Percentiles rank a stretch among this genome's conserved stretches.
These are phyloP conservation scores for Tetratostichococcus sp. DNA, from an alignment of 139 green algal species.

Conservation along the genomic window DNA sequence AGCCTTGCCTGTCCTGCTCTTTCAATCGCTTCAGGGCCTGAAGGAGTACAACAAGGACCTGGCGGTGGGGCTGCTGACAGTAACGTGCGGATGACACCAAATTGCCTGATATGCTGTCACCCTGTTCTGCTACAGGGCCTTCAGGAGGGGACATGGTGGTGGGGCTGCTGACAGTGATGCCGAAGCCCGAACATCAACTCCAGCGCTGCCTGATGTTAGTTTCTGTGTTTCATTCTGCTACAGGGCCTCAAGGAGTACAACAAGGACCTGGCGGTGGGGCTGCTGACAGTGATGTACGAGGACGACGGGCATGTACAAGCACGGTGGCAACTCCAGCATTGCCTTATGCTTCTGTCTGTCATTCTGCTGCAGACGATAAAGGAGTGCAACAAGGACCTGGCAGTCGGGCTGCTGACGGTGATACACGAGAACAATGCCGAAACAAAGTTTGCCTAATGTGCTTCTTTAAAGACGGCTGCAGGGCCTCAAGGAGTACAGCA, in stretches of 20 bases:
- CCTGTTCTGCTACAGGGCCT: conserved; percentile 34
- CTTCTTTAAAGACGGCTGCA: neutral
- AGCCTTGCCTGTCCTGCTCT: too few relatives aligned
- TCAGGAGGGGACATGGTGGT: conserved; percentile 23
- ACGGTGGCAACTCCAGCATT: too few relatives aligned
- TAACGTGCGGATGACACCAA: conserved; percentile 48
- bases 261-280: conserved; percentile 29
- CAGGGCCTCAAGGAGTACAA: conserved; percentile 60
- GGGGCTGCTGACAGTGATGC: conserved; percentile 59
- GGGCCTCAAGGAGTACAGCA: conserved; percentile 63
- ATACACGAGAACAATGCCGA: too few relatives aligned
- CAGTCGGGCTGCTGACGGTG: conserved; percentile 41
- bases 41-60: conserved; percentile 52
- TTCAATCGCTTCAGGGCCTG: conserved; percentile 43
- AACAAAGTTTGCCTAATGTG: too few relatives aligned
- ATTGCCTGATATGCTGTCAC: too few relatives aligned
- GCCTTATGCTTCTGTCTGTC: too few relatives aligned
- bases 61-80: conserved; percentile 39
- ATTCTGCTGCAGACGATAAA: conserved; percentile 37
- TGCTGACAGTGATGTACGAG: conserved; percentile 62
- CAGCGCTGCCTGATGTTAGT: too few relatives aligned
- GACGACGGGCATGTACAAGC: too few relatives aligned
- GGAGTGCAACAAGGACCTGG: conserved; percentile 53
- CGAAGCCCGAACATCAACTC: too few relatives aligned
- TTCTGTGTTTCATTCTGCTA: too few relatives aligned